These are phyloP conservation scores for Acacia acuminata DNA, from an alignment of 306 rosid genomes.

Conservation along the genomic window DNA sequence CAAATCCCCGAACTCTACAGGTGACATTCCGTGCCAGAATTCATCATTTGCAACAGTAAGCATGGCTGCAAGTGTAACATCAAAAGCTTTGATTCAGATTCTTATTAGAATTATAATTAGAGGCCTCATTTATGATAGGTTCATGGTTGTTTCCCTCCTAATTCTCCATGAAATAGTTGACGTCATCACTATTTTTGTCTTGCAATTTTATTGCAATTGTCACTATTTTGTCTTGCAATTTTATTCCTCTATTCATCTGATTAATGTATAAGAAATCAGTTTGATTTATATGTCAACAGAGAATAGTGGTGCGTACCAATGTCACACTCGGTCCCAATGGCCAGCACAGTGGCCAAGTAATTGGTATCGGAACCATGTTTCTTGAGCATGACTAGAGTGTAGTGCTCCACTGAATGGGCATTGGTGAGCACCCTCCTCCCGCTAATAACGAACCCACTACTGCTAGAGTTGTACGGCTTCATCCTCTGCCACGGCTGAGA, in stretches of 20 bases:
- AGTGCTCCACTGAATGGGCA: slow-evolving; percentile 94
- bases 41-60: slow-evolving; percentile 85
- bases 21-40: slow-evolving; percentile 92
- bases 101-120: slow-evolving; percentile 15
- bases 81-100: slow-evolving; percentile 28
- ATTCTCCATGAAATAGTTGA: slow-evolving; percentile 6
- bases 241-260: background rate
- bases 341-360: slow-evolving; percentile 93
- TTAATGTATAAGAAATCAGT: background rate
- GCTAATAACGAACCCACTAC: slow-evolving; percentile 87
- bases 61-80: slow-evolving; percentile 68
- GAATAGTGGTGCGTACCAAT: slow-evolving; percentile 40
- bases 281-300: background rate
- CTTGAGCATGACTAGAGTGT: slow-evolving; percentile 93
- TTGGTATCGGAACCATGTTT: slow-evolving; percentile 96
- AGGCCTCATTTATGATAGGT: background rate
- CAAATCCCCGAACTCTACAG: slow-evolving; percentile 83
- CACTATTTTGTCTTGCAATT: no score
- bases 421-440: slow-evolving; percentile 89
- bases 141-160: background rate
- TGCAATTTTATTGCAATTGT: background rate
- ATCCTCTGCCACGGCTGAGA: slow-evolving; percentile 99
- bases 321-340: slow-evolving; percentile 97
- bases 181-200: background rate
- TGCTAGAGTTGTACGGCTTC: slow-evolving; percentile 85